phyloP scores from a whole-genome alignment of 2,329 filamentous ascomycete genomes.

The Dactylella cylindrospora region DNA sequence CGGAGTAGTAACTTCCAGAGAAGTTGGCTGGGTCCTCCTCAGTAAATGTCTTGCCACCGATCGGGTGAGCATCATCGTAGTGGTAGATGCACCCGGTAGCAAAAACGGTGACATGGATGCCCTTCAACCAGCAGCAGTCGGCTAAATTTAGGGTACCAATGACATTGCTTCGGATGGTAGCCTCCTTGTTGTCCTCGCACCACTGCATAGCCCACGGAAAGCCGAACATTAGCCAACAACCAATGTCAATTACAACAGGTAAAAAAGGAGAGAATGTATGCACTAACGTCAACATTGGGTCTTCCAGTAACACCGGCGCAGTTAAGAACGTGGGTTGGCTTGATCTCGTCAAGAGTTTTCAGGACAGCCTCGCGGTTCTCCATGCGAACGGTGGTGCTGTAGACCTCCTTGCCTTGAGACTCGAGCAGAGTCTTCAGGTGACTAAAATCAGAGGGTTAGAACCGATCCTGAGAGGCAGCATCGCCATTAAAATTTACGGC shows the following conservation, averaged over 20 bases:
- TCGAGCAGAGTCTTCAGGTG: slow-evolving; percentile 63
- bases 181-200: slow-evolving; percentile 70
- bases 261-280: not conserved
- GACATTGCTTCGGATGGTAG: slow-evolving; percentile 68
- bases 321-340: slow-evolving; percentile 68
- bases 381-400: slow-evolving; percentile 65
- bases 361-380: slow-evolving; percentile 63
- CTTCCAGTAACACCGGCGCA: slow-evolving; percentile 67
- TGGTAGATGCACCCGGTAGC: slow-evolving; percentile 69
- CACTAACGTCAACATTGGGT: slow-evolving; percentile 63
- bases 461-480: too few species aligned
- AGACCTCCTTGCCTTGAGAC: slow-evolving; percentile 63
- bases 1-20: slow-evolving; percentile 67
- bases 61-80: slow-evolving; percentile 63
- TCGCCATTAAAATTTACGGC: not conserved
- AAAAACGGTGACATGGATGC: slow-evolving; percentile 66
- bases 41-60: slow-evolving; percentile 62
- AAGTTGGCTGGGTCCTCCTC: slow-evolving; percentile 68
- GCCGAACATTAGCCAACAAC: slow-evolving; percentile 1
- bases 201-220: slow-evolving; percentile 51
- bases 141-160: slow-evolving; percentile 66
- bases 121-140: slow-evolving; percentile 62
- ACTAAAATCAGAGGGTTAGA: slow-evolving; percentile 49
- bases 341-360: slow-evolving; percentile 60
- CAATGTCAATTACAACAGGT: not conserved